These are phyloP conservation scores for Lathyrus tuberosus DNA, from an alignment of 306 rosid species.

Conservation along the genomic window DNA sequence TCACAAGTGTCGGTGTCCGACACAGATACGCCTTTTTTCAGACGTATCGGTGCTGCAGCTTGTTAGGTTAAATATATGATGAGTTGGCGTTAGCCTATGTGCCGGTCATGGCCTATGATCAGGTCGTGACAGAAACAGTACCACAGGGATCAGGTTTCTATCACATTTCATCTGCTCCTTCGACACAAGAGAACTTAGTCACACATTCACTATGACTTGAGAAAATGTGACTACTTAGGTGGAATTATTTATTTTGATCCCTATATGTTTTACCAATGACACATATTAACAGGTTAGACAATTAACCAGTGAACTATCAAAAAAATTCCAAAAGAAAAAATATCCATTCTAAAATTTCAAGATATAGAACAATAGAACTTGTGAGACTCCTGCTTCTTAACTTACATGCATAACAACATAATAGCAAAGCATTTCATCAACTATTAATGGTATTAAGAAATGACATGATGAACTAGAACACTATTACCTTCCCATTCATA, in stretches of 20 bases:
- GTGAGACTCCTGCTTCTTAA: conserved; percentile 8
- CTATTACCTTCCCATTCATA: conserved; percentile 68
- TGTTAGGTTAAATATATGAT: too few relatives aligned
- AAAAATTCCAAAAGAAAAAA: not conserved
- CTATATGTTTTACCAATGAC: conserved; percentile 7
- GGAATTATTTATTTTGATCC: conserved; percentile 22
- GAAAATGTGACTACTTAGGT: not conserved
- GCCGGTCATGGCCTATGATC: too few relatives aligned
- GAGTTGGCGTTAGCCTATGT: too few relatives aligned
- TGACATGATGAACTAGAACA: conserved; percentile 23
- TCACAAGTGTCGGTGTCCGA: too few relatives aligned
- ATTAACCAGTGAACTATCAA: not conserved
- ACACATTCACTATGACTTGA: too few relatives aligned
- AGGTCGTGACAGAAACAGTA: too few relatives aligned
- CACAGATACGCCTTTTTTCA: too few relatives aligned
- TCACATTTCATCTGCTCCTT: too few relatives aligned
- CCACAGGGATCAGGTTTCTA: too few relatives aligned
- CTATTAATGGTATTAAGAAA: conserved; percentile 11
- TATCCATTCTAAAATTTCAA: conserved; percentile 4
- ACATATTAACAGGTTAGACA: conserved; percentile 23
- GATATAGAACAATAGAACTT: conserved; percentile 3
- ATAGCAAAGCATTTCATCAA: conserved; percentile 11
- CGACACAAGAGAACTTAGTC: too few relatives aligned
- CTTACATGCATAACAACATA: conserved; percentile 10
- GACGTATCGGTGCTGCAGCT: too few relatives aligned